Conservation (phyloP, 306 rosid genomes). For the Cucumis cinereus region DNA sequence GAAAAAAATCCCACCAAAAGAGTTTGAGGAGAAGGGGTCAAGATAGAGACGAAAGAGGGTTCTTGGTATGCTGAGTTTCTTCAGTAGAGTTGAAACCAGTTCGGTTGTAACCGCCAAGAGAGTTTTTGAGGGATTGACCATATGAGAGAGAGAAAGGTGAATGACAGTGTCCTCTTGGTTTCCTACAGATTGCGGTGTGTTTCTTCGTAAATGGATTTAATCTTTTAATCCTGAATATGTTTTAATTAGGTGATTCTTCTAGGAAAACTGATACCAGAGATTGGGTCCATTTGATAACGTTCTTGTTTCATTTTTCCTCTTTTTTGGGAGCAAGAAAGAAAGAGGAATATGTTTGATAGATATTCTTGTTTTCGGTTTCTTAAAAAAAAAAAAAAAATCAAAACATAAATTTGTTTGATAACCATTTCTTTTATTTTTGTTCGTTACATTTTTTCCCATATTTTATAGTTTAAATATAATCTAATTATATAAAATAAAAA, state of each 20-base stretch:
- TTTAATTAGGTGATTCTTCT: slow-evolving; percentile 29
- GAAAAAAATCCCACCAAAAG: not conserved
- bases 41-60: not conserved
- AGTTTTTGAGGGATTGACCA: not conserved
- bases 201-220: slow-evolving; percentile 33
- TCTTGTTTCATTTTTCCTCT: too few species aligned
- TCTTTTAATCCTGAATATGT: slow-evolving; percentile 41
- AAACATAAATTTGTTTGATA: too few species aligned
- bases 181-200: slow-evolving; percentile 28
- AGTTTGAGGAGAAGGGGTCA: not conserved
- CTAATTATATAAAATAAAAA: too few species aligned
- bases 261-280: not conserved
- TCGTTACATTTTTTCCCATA: too few species aligned
- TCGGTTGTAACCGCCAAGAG: not conserved
- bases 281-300: not conserved
- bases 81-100: not conserved
- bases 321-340: too few species aligned
- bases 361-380: too few species aligned
- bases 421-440: too few species aligned
- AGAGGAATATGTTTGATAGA: too few species aligned
- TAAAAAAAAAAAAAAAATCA: too few species aligned
- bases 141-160: not conserved
- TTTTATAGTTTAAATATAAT: too few species aligned
- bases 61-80: not conserved
- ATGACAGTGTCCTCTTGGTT: slow-evolving; percentile 19